Base-by-base conservation (phyloP, 2,329 filamentous ascomycete genomes). In the Ceratocystiopsis brevicomis region DNA sequence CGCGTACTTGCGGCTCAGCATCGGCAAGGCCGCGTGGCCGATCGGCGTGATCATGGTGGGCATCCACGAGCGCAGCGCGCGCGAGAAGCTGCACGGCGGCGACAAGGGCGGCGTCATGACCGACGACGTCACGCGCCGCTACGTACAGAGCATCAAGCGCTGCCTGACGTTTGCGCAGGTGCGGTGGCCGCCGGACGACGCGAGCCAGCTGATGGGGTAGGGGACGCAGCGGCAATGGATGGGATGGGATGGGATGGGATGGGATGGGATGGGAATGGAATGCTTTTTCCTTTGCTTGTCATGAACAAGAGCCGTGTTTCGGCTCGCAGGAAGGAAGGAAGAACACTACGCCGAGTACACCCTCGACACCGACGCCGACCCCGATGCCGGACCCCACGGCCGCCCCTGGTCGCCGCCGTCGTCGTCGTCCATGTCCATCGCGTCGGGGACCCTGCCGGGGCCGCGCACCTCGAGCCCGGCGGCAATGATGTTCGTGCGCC, bases 1-100 rank as follows among this genome's bases (percentile, higher is more conserved):
- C 58, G 87, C 85, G 0, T 98, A 98, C 59, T 66, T 98, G 47
- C 72, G 84, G 43, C 67, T 98, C 44, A 93, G 84, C 58, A 98
- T 98, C 55, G 86, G 86, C 50, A 94, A 94, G 64, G 87, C 86
- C 52, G 90, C 90, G 15, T 98, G 90, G 90, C 90, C 90, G 19
- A 98, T 98, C 55, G 90, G 90, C 62, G 90, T 98, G 36, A 98
- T 90, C 59, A 98, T 96, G 90, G 90, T 98, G 55, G 90, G 90
- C 68, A 98, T 98, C 53, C 90, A 98, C 72, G 90, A 96, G 67
- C 77, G 90, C 56, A 90, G 81, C 51, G 88, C 90, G 17, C 75
- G 90, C 49, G 90, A 98, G 63, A 98, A 98, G 63, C 65, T 98
- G 47, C 87, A 96, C 57, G 76, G 90, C 58, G 80, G 78, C 46